phyloP scores from a whole-genome alignment of 2,329 filamentous ascomycete species.

The Ilyonectria mors-panacis region DNA sequence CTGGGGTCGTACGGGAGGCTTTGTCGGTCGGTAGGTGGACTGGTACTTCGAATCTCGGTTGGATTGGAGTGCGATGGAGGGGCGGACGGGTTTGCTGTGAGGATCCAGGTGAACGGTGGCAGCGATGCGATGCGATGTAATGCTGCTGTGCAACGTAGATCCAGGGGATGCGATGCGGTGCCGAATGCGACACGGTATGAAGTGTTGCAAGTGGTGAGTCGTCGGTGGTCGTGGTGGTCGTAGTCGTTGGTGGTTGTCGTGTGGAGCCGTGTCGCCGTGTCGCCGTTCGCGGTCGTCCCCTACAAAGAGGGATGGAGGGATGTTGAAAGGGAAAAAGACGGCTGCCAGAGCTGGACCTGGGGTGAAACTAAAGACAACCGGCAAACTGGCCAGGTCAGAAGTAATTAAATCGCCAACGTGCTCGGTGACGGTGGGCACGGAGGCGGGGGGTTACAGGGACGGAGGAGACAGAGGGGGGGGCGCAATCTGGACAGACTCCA shows the following conservation, averaged over 20 bases:
- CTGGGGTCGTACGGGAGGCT: neutral
- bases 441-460: neutral
- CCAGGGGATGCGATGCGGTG: neutral
- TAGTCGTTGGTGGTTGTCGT: neutral
- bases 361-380: neutral
- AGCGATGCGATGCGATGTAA: constrained; percentile 22
- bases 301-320: neutral
- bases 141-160: constrained; percentile 15
- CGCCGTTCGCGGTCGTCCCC: neutral
- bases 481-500: constrained; percentile 1
- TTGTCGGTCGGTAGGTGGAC: neutral
- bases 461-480: neutral
- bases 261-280: neutral
- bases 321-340: neutral
- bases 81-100: constrained; percentile 18
- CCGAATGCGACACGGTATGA: constrained; percentile 4
- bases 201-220: constrained; percentile 6
- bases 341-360: neutral
- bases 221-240: neutral
- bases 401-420: neutral
- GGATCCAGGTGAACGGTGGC: constrained; percentile 13
- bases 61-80: constrained; percentile 19
- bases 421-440: neutral
- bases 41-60: constrained; percentile 20
- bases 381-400: neutral